Evolutionary conservation across 2,329 filamentous ascomycete species (phyloP).

Genomic region (Pleochaeta shiraiana): DNA sequence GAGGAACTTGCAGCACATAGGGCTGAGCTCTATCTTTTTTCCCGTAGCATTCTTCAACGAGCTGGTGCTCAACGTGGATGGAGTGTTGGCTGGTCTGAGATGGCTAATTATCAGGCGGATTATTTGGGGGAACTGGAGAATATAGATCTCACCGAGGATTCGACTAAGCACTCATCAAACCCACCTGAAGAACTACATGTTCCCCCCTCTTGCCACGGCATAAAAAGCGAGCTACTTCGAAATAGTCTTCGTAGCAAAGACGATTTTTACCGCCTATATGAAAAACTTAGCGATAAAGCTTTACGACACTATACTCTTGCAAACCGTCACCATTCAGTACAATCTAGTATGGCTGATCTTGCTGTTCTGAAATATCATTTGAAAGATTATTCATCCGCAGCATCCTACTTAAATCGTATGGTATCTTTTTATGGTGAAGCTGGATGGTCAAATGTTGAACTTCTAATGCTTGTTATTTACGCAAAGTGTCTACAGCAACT

Average conservation of each 20-base stretch:
- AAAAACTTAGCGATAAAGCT: constrained; percentile 65
- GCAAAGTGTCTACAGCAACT: constrained; percentile 61
- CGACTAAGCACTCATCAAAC: neutral
- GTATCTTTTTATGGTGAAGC: constrained; percentile 58
- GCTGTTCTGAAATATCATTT: constrained; percentile 64
- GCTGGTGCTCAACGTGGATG: constrained; percentile 51
- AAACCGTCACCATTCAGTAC: constrained; percentile 53
- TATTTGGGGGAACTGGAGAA: constrained; percentile 28
- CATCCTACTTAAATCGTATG: constrained; percentile 55
- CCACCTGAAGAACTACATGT: neutral
- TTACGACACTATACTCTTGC: constrained; percentile 67
- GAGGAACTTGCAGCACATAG: constrained; percentile 66
- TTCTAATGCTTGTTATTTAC: constrained; percentile 72
- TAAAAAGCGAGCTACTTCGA: constrained; percentile 34
- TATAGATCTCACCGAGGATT: constrained; percentile 26
- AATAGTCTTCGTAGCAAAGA: constrained; percentile 37
- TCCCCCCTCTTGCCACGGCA: constrained; percentile 21
- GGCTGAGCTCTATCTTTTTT: constrained; percentile 62
- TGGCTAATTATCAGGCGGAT: constrained; percentile 24
- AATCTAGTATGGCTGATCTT: constrained; percentile 62
- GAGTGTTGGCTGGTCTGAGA: constrained; percentile 52
- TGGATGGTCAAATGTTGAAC: constrained; percentile 59
- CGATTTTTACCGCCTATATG: constrained; percentile 44
- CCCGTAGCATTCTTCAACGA: constrained; percentile 56
- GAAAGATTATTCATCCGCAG: constrained; percentile 50